phyloP scores from a whole-genome alignment of 2,329 filamentous ascomycete genomes.

The Botrytis tulipae region DNA sequence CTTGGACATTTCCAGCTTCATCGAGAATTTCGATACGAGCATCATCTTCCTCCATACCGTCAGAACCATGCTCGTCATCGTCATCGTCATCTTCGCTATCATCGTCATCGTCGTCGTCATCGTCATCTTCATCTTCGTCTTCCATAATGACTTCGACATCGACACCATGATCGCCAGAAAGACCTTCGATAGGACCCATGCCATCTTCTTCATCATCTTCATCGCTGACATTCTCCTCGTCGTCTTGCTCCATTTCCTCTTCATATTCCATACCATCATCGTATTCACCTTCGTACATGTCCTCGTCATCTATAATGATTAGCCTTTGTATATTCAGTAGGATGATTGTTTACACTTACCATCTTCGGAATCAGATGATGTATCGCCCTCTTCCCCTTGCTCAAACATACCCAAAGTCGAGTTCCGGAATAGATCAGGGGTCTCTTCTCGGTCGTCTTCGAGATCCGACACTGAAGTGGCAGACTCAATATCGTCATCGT shows the following conservation, averaged over 20 bases:
- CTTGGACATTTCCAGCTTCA: constrained; percentile 55
- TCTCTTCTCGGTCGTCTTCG: constrained; percentile 86
- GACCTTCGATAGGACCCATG: constrained; percentile 81
- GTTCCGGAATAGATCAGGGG: constrained; percentile 94
- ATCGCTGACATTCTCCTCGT: constrained; percentile 85
- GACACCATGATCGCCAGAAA: constrained; percentile 60
- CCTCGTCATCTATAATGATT: constrained; percentile 68
- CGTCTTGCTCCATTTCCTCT: constrained; percentile 74
- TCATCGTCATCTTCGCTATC: constrained; percentile 53
- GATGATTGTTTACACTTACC: constrained; percentile 42
- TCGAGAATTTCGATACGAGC: constrained; percentile 57
- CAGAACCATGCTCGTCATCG: constrained; percentile 49
- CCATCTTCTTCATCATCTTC: constrained; percentile 81
- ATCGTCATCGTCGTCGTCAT: constrained; percentile 40
- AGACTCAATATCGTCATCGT: constrained; percentile 85
- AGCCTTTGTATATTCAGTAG: not conserved
- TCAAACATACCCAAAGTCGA: constrained; percentile 95
- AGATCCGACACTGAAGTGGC: constrained; percentile 86
- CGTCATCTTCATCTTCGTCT: constrained; percentile 46
- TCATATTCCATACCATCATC: constrained; percentile 92
- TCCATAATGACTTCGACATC: constrained; percentile 77
- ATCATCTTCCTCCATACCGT: constrained; percentile 47
- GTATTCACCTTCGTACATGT: constrained; percentile 90
- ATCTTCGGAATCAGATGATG: constrained; percentile 66
- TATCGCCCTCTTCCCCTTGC: constrained; percentile 75